Base-by-base conservation (phyloP, 1,139 yeast species). In the Sugiyamaella pinicola region DNA sequence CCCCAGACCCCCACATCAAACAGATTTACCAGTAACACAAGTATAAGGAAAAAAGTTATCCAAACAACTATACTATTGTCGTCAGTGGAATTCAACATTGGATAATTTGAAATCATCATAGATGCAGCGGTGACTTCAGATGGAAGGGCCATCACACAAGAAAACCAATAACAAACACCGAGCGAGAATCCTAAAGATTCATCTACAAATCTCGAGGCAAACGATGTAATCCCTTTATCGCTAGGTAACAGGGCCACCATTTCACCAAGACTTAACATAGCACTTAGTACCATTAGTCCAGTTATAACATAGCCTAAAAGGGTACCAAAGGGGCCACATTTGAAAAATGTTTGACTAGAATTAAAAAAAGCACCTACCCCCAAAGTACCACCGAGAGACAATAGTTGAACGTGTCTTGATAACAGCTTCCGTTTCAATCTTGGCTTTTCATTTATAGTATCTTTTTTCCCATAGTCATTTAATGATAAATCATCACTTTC, bases 251-350 rank as follows among this genome's bases (percentile, higher is more conserved):
- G 75, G 0, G 96, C 86, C 9, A 87, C 89, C 86, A 89, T 85
- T 69, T 89, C 96, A 56, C 95, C 87, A 65, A 87, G 84, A 4
- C 91, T 82, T 21, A 84, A 72, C 77, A 87, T 80, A 1, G 95
- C 83, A 2, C 85, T 79, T 41, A 84, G 68, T 0, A 87, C 90
- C 13, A 88, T 75, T 0, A 81, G 64, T 0, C 95, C 95, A 37
- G 88, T 80, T 9, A 87, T 70, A 0, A 77, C 56, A 64, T 83
- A 88, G 1, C 96, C 95, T 2, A 89, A 64, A 8, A 87, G 67
- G 1, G 90, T 80, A 0, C 96, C 96, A 53, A 88, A 72, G 0
- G 96, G 96, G 2, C 96, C 96, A 2, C 91, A 85, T 17, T 83
- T 82, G 24, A 85, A 78, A 49, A 89, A 76, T 0, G 90, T 87